Evolutionary conservation across 2,329 filamentous ascomycete species (phyloP), one percentile per base, ranked within the genome.

Genomic region (Beauveria caledonica): DNA sequence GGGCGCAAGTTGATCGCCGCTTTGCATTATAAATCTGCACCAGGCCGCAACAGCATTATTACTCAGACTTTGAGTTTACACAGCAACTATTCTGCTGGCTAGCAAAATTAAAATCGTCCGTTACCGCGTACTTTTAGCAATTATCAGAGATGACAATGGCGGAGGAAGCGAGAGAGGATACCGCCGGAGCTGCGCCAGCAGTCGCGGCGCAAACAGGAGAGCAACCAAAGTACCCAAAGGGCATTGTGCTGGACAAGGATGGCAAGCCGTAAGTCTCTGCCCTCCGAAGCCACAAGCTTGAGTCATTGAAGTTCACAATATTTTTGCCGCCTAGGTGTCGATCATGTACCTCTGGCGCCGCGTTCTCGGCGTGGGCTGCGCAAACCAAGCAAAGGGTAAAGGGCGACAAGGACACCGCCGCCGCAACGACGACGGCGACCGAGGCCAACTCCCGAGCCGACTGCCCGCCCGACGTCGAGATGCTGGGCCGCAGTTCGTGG

Each of bases 401-500:
- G 23, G 65, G 57, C 60, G 25, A 66, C 62, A 61, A 62, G 49
- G 36, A 71, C n/a, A 64, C 71, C 40, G 62, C 45, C 54, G 25
- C n/a, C 25, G 27, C 23, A 11, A 33, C 56, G 10, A 59, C 39
- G 21, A 21, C 49, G 4, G 33, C 39, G 39, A 45, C 48, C 13
- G 19, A 8, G 11, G 9, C 77, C 5, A 60, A 76, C 15, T 78
- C 80, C 8, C 63, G 56, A 11, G 56, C 52, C 44, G 89, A 96
- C 73, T 97, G 93, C 71, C 94, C 94, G 0, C 88, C 94, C 1
- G 92, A 97, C 71, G 90, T 97, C 64, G 91, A 96, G 70, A 76
- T 80, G 17, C 86, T 99, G 5, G 94, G 94, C 53, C 89, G 92
- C 63, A 87, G 86, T 62, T 90, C 91, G 13, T 99, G 94, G 94